phyloP scores from a whole-genome alignment of 257 asterid species.

The Ilex asprella region DNA sequence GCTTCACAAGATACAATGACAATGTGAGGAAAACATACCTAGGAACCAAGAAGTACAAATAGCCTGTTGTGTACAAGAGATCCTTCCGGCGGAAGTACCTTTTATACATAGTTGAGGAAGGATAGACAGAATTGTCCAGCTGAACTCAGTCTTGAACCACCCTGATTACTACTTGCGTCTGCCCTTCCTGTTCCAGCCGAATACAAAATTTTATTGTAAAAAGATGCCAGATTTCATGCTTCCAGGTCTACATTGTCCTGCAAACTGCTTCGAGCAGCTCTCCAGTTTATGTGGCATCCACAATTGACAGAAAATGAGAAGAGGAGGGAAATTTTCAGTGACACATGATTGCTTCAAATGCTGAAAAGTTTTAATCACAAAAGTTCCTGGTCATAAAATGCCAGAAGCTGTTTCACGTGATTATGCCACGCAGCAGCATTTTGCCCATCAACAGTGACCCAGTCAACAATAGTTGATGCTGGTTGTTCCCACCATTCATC shows the following conservation, averaged over 20 bases:
- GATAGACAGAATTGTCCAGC: too few species aligned
- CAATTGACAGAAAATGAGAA: not conserved
- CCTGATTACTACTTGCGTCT: too few species aligned
- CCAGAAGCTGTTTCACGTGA: conserved; percentile 85
- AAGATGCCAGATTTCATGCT: too few species aligned
- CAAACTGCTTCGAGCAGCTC: not conserved
- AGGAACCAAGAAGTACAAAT: too few species aligned
- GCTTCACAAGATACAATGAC: too few species aligned
- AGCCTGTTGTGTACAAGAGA: too few species aligned
- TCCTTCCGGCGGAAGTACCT: too few species aligned
- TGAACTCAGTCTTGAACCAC: too few species aligned
- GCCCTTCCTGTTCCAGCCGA: too few species aligned
- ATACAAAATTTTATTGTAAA: too few species aligned
- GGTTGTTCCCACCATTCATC: conserved; percentile 99
- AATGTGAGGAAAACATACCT: too few species aligned
- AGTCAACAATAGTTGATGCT: conserved; percentile 88
- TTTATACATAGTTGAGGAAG: too few species aligned
- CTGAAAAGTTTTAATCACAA: conserved; percentile 16
- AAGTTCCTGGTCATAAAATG: conserved; percentile 68
- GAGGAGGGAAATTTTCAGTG: not conserved
- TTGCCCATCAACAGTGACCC: conserved; percentile 95
- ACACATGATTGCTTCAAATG: not conserved
- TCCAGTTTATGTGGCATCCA: not conserved
- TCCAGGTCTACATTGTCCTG: not conserved
- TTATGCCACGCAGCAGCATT: conserved; percentile 93